A percentile compares a stretch with the other conserved stretches of the same genome.
These are phyloP conservation scores for Leucoagaricus sp. DNA, from an alignment of 1,284 basidiomycete species.

Conservation along the genomic window DNA sequence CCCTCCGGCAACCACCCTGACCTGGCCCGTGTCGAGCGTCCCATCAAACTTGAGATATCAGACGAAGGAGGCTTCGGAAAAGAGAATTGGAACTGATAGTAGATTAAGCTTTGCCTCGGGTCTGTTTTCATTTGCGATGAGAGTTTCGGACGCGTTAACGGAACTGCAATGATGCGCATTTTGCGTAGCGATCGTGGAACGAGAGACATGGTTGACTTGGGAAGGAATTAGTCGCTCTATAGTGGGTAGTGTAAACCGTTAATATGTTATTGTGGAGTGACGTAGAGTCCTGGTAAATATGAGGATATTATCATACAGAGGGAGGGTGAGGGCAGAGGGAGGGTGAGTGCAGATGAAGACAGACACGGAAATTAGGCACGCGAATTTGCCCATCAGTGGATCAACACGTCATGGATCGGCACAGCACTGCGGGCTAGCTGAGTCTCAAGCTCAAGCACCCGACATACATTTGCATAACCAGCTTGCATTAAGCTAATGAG, in stretches of 20 bases:
- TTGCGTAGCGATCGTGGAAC: constrained; percentile 11
- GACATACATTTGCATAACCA: not conserved
- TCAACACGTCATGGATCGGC: constrained; percentile 12
- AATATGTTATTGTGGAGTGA: not conserved
- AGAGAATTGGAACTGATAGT: constrained; percentile 19
- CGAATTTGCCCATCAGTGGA: constrained; percentile 2
- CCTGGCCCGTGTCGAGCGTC: constrained; percentile 10
- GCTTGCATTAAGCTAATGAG: too few relatives aligned
- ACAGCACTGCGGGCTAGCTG: too few relatives aligned
- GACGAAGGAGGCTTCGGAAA: not conserved
- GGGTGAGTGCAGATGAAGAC: not conserved
- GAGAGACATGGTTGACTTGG: constrained; percentile 1
- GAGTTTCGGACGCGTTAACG: constrained; percentile 23
- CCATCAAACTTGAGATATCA: not conserved
- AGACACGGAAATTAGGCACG: not conserved
- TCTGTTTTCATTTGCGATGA: not conserved
- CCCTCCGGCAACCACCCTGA: constrained; percentile 36
- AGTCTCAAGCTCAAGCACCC: not conserved
- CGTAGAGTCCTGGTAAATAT: not conserved
- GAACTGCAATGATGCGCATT: constrained; percentile 28
- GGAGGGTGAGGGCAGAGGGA: not conserved
- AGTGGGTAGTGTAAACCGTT: not conserved
- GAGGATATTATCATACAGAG: not conserved
- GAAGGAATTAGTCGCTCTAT: not conserved
- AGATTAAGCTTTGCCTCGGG: constrained; percentile 10